phyloP scores from a whole-genome alignment of 768 basidiomycete species.

The Rhodosporidiobolus odoratus region DNA sequence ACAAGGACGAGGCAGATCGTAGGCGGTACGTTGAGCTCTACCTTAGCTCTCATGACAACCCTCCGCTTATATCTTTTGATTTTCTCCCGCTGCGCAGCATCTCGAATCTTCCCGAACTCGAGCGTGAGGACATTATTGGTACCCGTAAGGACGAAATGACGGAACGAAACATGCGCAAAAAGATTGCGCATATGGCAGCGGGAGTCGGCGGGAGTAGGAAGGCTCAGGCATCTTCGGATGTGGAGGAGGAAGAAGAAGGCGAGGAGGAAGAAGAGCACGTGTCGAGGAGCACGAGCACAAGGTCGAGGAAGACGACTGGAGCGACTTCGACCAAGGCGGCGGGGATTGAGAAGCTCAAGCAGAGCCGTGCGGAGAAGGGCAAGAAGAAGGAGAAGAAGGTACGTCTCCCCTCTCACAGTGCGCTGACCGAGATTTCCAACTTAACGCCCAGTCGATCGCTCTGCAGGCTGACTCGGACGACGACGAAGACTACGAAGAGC shows the following conservation, averaged over 20 bases:
- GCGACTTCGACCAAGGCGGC: constrained; percentile 36
- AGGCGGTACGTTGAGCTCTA: constrained; percentile 58
- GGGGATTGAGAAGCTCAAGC: constrained; percentile 61
- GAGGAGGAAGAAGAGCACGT: constrained; percentile 55
- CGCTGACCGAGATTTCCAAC: not conserved
- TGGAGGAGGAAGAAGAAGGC: constrained; percentile 56
- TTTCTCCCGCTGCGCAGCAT: constrained; percentile 54
- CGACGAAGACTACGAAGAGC: constrained; percentile 50
- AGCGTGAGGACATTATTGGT: constrained; percentile 79
- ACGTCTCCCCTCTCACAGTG: not conserved
- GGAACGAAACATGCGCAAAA: constrained; percentile 62
- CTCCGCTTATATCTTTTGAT: not conserved
- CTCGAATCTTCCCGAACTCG: constrained; percentile 72
- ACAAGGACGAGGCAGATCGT: constrained; percentile 75
- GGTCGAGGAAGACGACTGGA: constrained; percentile 53
- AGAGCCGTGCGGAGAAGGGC: constrained; percentile 77
- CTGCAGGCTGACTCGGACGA: constrained; percentile 43
- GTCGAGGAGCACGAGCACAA: constrained; percentile 52
- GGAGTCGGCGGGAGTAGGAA: constrained; percentile 70
- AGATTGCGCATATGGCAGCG: constrained; percentile 68
- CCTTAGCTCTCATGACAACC: not conserved
- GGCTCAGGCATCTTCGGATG: constrained; percentile 55
- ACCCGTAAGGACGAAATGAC: constrained; percentile 75
- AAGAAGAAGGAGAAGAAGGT: constrained; percentile 56
- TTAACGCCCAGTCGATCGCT: constrained; percentile 7